Conservation (phyloP, 257 asterid genomes). For the Capsicum pubescens region DNA sequence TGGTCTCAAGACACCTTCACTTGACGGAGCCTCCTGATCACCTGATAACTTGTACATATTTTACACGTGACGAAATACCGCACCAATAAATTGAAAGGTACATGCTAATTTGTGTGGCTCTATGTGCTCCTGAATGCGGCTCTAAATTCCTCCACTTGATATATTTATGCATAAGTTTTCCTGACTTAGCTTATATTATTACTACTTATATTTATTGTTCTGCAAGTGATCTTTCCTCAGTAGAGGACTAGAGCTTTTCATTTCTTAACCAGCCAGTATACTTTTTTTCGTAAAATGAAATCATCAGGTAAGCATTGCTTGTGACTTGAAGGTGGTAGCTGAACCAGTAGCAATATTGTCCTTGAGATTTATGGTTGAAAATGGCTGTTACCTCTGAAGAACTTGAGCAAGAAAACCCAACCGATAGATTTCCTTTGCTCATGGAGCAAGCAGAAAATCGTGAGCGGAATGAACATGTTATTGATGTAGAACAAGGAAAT, state of each 20-base stretch:
- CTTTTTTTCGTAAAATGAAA: not conserved
- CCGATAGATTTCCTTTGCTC: slow-evolving; percentile 54
- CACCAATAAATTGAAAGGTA: not conserved
- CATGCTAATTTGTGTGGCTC: not conserved
- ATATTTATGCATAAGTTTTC: slow-evolving; percentile 3
- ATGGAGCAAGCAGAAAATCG: slow-evolving; percentile 44
- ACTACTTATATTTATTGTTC: not conserved
- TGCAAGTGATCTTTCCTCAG: slow-evolving; percentile 9
- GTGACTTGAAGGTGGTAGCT: slow-evolving; percentile 19
- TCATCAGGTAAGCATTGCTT: slow-evolving; percentile 16
- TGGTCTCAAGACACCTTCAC: too few relatives aligned
- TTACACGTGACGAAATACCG: not conserved
- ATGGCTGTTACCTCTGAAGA: slow-evolving; percentile 51
- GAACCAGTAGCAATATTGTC: slow-evolving; percentile 2
- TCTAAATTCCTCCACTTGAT: not conserved
- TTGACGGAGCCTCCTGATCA: too few relatives aligned
- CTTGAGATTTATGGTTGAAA: slow-evolving; percentile 25
- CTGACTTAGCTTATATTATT: not conserved
- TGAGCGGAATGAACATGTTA: slow-evolving; percentile 44
- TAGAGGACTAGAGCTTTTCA: not conserved
- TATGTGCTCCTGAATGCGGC: not conserved
- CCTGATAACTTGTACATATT: not conserved
- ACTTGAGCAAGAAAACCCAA: slow-evolving; percentile 35
- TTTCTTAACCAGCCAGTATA: not conserved
- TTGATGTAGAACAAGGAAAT: slow-evolving; percentile 43